These are phyloP conservation scores for Ophiostoma piceae DNA, from an alignment of 2,329 filamentous ascomycete species.

Conservation along the genomic window DNA sequence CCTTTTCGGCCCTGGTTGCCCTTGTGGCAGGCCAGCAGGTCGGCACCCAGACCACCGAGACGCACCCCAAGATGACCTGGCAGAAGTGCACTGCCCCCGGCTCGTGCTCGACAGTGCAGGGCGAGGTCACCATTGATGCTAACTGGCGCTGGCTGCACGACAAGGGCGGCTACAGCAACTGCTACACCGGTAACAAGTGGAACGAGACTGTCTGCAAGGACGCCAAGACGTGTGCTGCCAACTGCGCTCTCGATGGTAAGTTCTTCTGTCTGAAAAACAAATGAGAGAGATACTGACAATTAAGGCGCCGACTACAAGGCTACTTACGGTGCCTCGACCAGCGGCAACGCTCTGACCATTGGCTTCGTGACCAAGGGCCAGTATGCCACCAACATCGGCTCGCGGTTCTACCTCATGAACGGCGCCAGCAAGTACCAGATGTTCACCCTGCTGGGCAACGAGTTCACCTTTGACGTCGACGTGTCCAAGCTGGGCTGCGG, in stretches of 20 bases:
- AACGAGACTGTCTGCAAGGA: constrained; percentile 45
- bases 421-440: constrained; percentile 36
- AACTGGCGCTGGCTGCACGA: constrained; percentile 57
- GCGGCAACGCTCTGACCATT: constrained; percentile 45
- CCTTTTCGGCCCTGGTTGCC: constrained; percentile 42
- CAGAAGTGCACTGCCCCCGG: constrained; percentile 45
- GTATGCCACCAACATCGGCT: constrained; percentile 39
- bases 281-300: constrained; percentile 29
- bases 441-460: constrained; percentile 55
- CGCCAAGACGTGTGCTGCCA: constrained; percentile 46
- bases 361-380: constrained; percentile 42
- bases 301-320: constrained; percentile 49
- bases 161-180: constrained; percentile 44
- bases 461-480: constrained; percentile 63
- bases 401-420: constrained; percentile 34
- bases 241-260: constrained; percentile 41
- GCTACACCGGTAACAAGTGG: constrained; percentile 46
- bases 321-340: constrained; percentile 49
- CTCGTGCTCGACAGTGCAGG: constrained; percentile 44
- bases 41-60: constrained; percentile 43
- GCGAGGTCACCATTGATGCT: constrained; percentile 48
- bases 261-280: not conserved
- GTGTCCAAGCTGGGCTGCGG: constrained; percentile 58
- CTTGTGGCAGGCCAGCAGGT: constrained; percentile 44
- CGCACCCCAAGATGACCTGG: constrained; percentile 49